Percentiles rank a stretch among this genome's conserved stretches.
phyloP scores from a whole-genome alignment of 208 protist species.

The Angomonas deanei region DNA sequence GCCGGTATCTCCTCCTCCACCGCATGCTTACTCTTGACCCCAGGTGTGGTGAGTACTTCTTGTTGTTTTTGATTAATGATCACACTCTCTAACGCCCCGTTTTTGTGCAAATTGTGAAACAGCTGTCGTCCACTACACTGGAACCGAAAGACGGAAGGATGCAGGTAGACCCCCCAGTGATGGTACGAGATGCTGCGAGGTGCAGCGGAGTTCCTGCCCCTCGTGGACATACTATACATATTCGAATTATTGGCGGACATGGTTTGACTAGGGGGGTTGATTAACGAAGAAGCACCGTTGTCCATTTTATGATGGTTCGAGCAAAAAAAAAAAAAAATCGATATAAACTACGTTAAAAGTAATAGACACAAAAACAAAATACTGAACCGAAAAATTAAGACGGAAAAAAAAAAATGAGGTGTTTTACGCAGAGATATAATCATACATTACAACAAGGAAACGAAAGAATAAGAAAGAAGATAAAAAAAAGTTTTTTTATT shows the following conservation, averaged over 20 bases:
- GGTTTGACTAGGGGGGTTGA: too few species aligned
- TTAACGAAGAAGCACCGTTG: too few species aligned
- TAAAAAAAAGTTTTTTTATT: not conserved
- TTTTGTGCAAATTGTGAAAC: slow-evolving; percentile 6
- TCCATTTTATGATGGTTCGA: not conserved
- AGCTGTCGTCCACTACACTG: slow-evolving; percentile 6
- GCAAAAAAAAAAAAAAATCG: not conserved
- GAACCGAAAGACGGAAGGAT: slow-evolving; percentile 13
- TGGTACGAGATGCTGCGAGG: not conserved
- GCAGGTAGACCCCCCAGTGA: slow-evolving; percentile 14
- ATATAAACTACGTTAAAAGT: slow-evolving; percentile 3
- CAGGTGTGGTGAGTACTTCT: too few species aligned
- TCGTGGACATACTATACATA: not conserved
- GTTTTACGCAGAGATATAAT: not conserved
- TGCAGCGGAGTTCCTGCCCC: not conserved
- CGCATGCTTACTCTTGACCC: too few species aligned
- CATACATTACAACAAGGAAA: too few species aligned
- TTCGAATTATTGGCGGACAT: too few species aligned
- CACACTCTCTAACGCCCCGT: slow-evolving; percentile 5
- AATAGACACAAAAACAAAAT: not conserved
- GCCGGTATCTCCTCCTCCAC: slow-evolving; percentile 1
- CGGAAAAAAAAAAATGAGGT: not conserved
- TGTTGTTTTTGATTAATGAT: not conserved
- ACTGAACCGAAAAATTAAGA: not conserved
- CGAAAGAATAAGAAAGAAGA: not conserved